Base-by-base conservation (phyloP, 306 rosid species). In the Malus sylvestris region DNA sequence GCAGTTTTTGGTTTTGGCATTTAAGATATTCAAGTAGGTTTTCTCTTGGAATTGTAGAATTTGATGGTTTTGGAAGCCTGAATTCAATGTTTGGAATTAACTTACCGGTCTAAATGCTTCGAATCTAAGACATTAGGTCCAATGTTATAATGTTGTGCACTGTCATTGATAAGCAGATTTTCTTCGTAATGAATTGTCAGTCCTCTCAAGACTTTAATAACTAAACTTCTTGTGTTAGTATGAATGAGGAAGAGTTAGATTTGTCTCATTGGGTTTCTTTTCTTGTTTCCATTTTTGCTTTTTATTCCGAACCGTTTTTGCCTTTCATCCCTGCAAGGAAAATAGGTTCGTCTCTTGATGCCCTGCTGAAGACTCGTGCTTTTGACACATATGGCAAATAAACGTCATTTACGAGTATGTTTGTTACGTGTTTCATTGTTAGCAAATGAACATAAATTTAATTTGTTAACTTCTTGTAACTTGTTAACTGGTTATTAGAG, bases 1-100 rank as follows among this genome's bases (percentile, higher is more conserved):
- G 99, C 97, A 3, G 99, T 89, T 59, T 95, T 95, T 81, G 93
- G 99, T 62, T 95, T 95, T 73, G 97, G 99, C 76, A 86, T 95
- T 53, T 94, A 83, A 91, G 63, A 30, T 69, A 70, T 55, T 33
- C 46, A 12, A 30, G 44, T 67, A 33, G 38, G 15, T 20, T 77
- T 65, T 67, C 59, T 53, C 25, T 71, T 76, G 6, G 3, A 67
- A 60, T 46, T 81, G 32, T 74, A 79, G 86, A 73, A 72, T 57
- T 64, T 76, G 30, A 3, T 78, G 38, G 71, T 22, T 29, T 71
- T 78, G 74, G 83, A 81, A 82, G 58, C 67, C 44, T 77, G 80
- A 80, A 79, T 82, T 85, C 77, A 84, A 75, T 70, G 67, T 67
- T 18, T 64, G 81, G 27, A 23, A 20, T 51, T 35, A 18, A 32